Conservation (phyloP, 345 rosid species). For the Populus nigra region DNA sequence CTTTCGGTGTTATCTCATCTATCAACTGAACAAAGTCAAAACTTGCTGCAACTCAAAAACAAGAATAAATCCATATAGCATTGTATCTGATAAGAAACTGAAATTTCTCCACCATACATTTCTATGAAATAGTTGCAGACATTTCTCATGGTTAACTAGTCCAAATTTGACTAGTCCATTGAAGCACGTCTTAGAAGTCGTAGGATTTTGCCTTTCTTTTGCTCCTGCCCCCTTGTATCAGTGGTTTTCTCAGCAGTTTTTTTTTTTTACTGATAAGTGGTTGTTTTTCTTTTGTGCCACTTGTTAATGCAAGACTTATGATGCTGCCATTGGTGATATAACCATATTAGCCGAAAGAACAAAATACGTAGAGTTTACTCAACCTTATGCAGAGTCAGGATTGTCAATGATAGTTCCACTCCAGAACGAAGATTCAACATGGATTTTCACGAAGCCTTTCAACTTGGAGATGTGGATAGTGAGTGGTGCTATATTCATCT, state of each 20-base stretch:
- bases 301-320: constrained; percentile 32
- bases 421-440: constrained; percentile 19
- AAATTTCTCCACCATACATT: not conserved
- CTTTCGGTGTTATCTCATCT: not conserved
- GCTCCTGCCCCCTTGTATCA: not conserved
- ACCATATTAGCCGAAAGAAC: constrained; percentile 44
- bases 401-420: constrained; percentile 49
- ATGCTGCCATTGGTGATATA: constrained; percentile 47
- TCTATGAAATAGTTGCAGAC: not conserved
- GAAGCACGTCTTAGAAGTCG: not conserved
- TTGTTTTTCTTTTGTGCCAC: not conserved
- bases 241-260: not conserved
- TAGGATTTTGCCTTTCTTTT: not conserved
- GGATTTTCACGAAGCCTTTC: constrained; percentile 55
- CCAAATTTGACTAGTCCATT: not conserved
- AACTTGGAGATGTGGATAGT: constrained; percentile 47
- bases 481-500: constrained; percentile 35
- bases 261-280: not conserved
- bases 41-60: not conserved
- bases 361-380: constrained; percentile 45
- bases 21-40: not conserved
- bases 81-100: not conserved
- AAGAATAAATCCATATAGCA: not conserved
- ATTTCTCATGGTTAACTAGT: not conserved
- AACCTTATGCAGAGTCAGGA: constrained; percentile 49